Conservation (phyloP, 2,329 filamentous ascomycete species). For the Venturia aucupariae region DNA sequence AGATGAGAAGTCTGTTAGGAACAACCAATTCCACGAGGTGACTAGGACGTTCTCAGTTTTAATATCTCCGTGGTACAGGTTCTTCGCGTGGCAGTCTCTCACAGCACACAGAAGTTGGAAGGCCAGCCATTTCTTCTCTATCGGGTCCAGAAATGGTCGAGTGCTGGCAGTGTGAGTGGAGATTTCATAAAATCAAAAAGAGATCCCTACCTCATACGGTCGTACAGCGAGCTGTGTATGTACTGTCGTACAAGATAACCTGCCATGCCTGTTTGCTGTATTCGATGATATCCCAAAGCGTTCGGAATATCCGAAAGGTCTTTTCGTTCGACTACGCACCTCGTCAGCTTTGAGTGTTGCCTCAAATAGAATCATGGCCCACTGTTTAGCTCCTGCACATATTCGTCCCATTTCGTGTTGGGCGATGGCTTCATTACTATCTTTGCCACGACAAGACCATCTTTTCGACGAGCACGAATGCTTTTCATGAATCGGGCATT, state of each 20-base stretch:
- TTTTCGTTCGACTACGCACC: conserved; percentile 60
- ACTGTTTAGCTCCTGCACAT: conserved; percentile 70
- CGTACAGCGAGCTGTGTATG: conserved; percentile 93
- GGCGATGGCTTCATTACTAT: conserved; percentile 88
- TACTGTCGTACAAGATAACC: conserved; percentile 92
- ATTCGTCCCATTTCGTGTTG: conserved; percentile 68
- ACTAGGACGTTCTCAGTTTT: conserved; percentile 96
- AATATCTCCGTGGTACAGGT: conserved; percentile 95
- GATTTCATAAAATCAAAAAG: not conserved
- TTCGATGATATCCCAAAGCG: conserved; percentile 78
- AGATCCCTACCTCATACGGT: conserved; percentile 58
- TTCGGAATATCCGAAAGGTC: conserved; percentile 78
- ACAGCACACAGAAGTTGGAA: conserved; percentile 91
- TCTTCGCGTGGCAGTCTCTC: conserved; percentile 79
- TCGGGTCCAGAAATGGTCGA: conserved; percentile 88
- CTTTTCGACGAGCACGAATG: conserved; percentile 78
- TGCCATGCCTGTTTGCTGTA: conserved; percentile 83
- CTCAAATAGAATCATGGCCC: conserved; percentile 26
- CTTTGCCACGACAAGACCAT: conserved; percentile 89
- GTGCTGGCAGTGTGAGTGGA: conserved; percentile 53
- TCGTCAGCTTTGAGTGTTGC: not conserved
- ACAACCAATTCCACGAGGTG: conserved; percentile 99
- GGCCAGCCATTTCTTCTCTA: conserved; percentile 97
- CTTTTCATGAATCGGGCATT: conserved; percentile 95
- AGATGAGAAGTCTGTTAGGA: conserved; percentile 93